Conservation (phyloP, 2,329 filamentous ascomycete genomes). For the Claviceps sp. region DNA sequence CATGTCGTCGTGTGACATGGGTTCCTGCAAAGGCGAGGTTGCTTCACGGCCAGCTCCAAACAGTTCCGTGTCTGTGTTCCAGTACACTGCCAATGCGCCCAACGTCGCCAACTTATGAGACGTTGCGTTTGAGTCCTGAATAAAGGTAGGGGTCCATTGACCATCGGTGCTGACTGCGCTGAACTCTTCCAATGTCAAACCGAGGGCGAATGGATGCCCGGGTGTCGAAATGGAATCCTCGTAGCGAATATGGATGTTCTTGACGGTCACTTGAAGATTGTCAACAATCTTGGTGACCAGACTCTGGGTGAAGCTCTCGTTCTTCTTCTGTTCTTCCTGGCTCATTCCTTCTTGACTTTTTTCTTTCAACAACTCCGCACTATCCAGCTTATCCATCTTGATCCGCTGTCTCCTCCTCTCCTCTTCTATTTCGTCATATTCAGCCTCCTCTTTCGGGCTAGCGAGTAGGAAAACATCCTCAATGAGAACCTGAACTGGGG, state of each 20-base stretch:
- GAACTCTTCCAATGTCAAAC: slow-evolving; percentile 87
- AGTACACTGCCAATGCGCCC: slow-evolving; percentile 84
- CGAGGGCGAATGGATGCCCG: slow-evolving; percentile 86
- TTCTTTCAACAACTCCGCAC: slow-evolving; percentile 87
- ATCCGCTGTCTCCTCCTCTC: slow-evolving; percentile 73
- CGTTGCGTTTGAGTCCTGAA: slow-evolving; percentile 68
- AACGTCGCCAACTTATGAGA: slow-evolving; percentile 92
- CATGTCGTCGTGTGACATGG: slow-evolving; percentile 61
- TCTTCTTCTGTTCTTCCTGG: slow-evolving; percentile 91
- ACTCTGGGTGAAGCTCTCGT: slow-evolving; percentile 93
- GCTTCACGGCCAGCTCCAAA: slow-evolving; percentile 71
- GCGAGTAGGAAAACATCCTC: slow-evolving; percentile 95
- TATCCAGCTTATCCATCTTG: slow-evolving; percentile 98
- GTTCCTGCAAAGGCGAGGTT: slow-evolving; percentile 29
- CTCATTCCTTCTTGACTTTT: slow-evolving; percentile 85
- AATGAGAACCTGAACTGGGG: slow-evolving; percentile 87
- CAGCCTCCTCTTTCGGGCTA: slow-evolving; percentile 86
- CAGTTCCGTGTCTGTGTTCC: slow-evolving; percentile 87
- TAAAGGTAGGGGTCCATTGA: slow-evolving; percentile 91
- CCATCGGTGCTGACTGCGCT: slow-evolving; percentile 93
- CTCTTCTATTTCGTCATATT: slow-evolving; percentile 88
- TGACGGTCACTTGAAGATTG: slow-evolving; percentile 93
- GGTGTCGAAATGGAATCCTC: slow-evolving; percentile 94
- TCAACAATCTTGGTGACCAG: slow-evolving; percentile 93
- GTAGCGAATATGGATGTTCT: slow-evolving; percentile 97